A percentile compares a stretch with the other conserved stretches of the same genome.
phyloP scores from a whole-genome alignment of 495 filamentous ascomycete species.

The Penicillium soppii region DNA sequence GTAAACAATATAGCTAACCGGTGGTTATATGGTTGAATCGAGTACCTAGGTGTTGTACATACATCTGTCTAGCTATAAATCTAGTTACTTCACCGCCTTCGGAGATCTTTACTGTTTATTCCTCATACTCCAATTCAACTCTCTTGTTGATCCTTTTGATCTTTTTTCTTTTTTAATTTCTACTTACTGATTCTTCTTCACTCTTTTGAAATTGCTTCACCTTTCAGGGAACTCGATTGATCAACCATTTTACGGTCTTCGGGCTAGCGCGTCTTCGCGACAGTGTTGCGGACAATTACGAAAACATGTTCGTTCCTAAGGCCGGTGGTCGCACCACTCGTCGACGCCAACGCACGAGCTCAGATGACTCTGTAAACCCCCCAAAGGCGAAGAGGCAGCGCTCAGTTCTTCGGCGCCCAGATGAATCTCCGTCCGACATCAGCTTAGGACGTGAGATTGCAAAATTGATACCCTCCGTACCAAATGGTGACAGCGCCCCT shows the following conservation, averaged over 20 bases:
- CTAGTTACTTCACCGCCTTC: not conserved
- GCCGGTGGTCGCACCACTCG: conserved; percentile 58
- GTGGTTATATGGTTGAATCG: too few relatives aligned
- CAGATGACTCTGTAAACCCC: conserved; percentile 60
- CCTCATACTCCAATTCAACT: too few relatives aligned
- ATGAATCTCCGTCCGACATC: conserved; percentile 32
- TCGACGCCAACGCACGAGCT: conserved; percentile 64
- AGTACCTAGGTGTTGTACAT: too few relatives aligned
- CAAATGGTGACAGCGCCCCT: conserved; percentile 10
- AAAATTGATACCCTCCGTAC: conserved; percentile 7
- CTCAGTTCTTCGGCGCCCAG: conserved; percentile 57
- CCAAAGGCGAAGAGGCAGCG: conserved; percentile 73
- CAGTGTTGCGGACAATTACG: not conserved
- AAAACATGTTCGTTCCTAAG: conserved; percentile 63
- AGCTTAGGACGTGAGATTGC: conserved; percentile 20
- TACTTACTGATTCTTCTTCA: too few relatives aligned
- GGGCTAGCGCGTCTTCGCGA: conserved; percentile 10
- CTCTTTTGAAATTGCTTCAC: too few relatives aligned
- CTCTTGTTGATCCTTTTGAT: not conserved
- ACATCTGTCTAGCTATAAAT: too few relatives aligned
- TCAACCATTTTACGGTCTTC: not conserved
- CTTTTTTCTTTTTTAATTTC: too few relatives aligned
- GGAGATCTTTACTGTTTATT: not conserved
- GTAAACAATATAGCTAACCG: too few relatives aligned
- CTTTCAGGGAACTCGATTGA: too few relatives aligned